phyloP scores from a whole-genome alignment of 257 asterid species.

The Ajuga chamaepitys region DNA sequence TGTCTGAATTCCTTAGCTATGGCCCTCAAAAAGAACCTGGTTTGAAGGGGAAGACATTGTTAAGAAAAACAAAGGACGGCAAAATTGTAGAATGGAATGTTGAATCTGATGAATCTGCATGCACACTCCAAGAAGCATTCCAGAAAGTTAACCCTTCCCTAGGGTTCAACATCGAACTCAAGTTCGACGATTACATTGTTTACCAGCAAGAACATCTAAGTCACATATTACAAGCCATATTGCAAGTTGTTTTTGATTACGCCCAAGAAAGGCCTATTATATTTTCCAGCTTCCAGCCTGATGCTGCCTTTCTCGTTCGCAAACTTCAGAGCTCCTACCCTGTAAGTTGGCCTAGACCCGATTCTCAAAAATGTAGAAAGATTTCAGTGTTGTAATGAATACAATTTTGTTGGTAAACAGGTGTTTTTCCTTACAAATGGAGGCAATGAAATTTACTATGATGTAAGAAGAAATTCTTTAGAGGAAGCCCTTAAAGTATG shows the following conservation, averaged over 20 bases:
- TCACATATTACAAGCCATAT: slow-evolving; percentile 34
- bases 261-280: slow-evolving; percentile 64
- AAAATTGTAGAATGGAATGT: slow-evolving; percentile 59
- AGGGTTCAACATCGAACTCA: slow-evolving; percentile 89
- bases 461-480: slow-evolving; percentile 68
- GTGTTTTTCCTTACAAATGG: slow-evolving; percentile 87
- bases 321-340: slow-evolving; percentile 69
- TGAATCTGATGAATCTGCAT: slow-evolving; percentile 62
- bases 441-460: slow-evolving; percentile 63
- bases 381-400: background rate
- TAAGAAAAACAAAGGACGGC: slow-evolving; percentile 84
- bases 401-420: slow-evolving; percentile 14
- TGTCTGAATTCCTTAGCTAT: slow-evolving; percentile 65
- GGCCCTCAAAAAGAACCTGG: slow-evolving; percentile 66
- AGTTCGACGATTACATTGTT: slow-evolving; percentile 62
- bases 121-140: slow-evolving; percentile 83
- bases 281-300: slow-evolving; percentile 87
- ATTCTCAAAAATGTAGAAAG: background rate
- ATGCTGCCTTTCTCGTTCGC: slow-evolving; percentile 57
- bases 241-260: slow-evolving; percentile 48
- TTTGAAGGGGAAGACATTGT: slow-evolving; percentile 40
- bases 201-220: slow-evolving; percentile 50
- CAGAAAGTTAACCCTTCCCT: slow-evolving; percentile 54
- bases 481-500: slow-evolving; percentile 80
- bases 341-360: slow-evolving; percentile 26